Percentiles rank a stretch among this genome's conserved stretches.
Evolutionary conservation across 2,329 filamentous ascomycete species (phyloP).

Genomic region (Macrophomina tecta): DNA sequence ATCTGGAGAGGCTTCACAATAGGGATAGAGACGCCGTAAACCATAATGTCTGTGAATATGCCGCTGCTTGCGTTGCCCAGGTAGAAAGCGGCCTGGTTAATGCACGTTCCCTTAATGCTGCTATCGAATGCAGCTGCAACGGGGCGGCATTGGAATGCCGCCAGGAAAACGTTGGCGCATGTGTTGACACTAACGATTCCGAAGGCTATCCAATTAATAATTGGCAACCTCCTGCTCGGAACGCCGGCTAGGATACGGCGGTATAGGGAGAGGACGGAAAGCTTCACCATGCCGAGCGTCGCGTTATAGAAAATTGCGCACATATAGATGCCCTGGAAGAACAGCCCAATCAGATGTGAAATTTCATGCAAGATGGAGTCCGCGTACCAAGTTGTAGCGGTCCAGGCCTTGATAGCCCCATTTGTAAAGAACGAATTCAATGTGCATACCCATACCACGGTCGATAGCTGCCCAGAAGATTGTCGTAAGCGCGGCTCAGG

Average conservation of each 20-base stretch:
- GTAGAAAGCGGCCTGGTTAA: constrained; percentile 37
- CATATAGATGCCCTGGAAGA: too few species aligned
- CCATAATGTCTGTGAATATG: constrained; percentile 34
- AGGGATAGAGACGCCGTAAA: constrained; percentile 34
- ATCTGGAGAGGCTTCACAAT: constrained; percentile 35
- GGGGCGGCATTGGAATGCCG: constrained; percentile 34
- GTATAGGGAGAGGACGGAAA: constrained; percentile 54
- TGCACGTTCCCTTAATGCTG: constrained; percentile 31
- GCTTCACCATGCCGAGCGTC: constrained; percentile 54
- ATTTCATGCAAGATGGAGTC: too few species aligned
- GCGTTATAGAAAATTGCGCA: constrained; percentile 53
- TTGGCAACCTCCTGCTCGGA: constrained; percentile 44
- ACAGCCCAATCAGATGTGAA: too few species aligned
- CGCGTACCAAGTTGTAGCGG: too few species aligned
- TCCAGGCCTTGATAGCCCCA: too few species aligned
- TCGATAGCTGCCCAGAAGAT: too few species aligned
- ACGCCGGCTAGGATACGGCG: constrained; percentile 49
- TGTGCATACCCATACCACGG: too few species aligned
- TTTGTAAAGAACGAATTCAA: too few species aligned
- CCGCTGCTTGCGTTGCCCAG: constrained; percentile 36
- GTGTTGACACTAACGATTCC: constrained; percentile 39
- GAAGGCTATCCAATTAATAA: constrained; percentile 47
- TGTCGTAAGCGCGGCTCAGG: too few species aligned
- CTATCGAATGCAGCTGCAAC: constrained; percentile 35
- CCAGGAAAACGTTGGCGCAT: constrained; percentile 32